phyloP scores from a whole-genome alignment of 371 early-diverging fungal genomes.

The Mitosporidium daphniae region DNA sequence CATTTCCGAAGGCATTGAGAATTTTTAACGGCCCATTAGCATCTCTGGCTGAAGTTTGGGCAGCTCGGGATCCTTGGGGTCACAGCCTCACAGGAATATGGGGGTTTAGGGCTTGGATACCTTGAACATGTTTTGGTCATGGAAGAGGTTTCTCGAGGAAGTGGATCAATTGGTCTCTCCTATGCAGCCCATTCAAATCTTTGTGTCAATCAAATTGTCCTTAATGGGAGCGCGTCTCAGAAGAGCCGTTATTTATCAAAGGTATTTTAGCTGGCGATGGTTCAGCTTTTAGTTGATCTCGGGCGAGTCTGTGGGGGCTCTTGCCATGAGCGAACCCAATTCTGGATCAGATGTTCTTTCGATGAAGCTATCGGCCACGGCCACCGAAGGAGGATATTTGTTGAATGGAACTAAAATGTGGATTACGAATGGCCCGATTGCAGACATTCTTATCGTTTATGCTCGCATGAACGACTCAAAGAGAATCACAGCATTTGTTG shows the following conservation, averaged over 20 bases:
- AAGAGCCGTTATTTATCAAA: slow-evolving; percentile 58
- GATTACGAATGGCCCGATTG: slow-evolving; percentile 89
- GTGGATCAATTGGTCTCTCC: slow-evolving; percentile 51
- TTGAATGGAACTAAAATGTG: slow-evolving; percentile 62
- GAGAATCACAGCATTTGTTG: slow-evolving; percentile 64
- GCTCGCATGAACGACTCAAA: slow-evolving; percentile 58
- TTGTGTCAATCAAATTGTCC: slow-evolving; percentile 71
- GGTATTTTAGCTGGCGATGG: slow-evolving; percentile 8
- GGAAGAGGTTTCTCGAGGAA: slow-evolving; percentile 61
- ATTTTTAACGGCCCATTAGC: too few species aligned
- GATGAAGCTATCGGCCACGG: slow-evolving; percentile 47
- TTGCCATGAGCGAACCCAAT: slow-evolving; percentile 73
- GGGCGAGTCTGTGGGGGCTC: slow-evolving; percentile 58
- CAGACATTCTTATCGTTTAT: slow-evolving; percentile 58
- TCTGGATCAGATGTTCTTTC: slow-evolving; percentile 73
- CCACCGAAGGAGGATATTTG: slow-evolving; percentile 21
- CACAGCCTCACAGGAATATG: slow-evolving; percentile 38
- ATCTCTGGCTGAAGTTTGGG: slow-evolving; percentile 78
- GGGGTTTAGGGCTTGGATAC: slow-evolving; percentile 62
- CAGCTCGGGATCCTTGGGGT: slow-evolving; percentile 70
- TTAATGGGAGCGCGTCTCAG: slow-evolving; percentile 56
- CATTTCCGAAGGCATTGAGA: too few species aligned
- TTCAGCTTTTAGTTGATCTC: slow-evolving; percentile 19
- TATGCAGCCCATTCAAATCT: slow-evolving; percentile 87
- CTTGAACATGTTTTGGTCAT: slow-evolving; percentile 53